Evolutionary conservation across 352 stramenopile genomes (phyloP).

Genomic region (Globisporangium barbulae): DNA sequence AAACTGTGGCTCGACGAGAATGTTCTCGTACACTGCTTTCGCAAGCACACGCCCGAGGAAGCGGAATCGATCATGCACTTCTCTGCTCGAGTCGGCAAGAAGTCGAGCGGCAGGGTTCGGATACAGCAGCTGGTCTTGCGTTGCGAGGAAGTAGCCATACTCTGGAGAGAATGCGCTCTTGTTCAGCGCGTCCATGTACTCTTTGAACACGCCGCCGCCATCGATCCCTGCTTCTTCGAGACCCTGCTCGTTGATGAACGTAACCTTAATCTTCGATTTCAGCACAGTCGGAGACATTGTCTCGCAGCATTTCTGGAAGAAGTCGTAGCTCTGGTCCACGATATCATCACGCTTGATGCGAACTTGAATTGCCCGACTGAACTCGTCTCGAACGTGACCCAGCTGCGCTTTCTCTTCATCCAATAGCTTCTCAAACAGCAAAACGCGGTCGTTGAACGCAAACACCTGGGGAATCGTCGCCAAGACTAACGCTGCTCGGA

Average conservation of each 20-base stretch:
- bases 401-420: conserved; percentile 57
- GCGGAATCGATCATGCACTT: conserved; percentile 91
- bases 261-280: conserved; percentile 91
- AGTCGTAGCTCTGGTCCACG: conserved; percentile 88
- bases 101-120: conserved; percentile 89
- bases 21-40: conserved; percentile 96
- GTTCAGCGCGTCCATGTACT: conserved; percentile 92
- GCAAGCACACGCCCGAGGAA: conserved; percentile 94
- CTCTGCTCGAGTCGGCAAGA: conserved; percentile 63
- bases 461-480: conserved; percentile 79
- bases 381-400: conserved; percentile 52
- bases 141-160: conserved; percentile 82
- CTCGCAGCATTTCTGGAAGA: conserved; percentile 60
- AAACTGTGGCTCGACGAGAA: conserved; percentile 96
- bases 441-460: conserved; percentile 71
- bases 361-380: conserved; percentile 48
- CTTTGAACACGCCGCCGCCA: conserved; percentile 97
- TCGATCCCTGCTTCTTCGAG: conserved; percentile 96
- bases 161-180: conserved; percentile 88
- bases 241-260: conserved; percentile 91
- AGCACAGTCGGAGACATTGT: conserved; percentile 63
- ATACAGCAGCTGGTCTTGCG: conserved; percentile 88
- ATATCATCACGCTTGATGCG: conserved; percentile 79
- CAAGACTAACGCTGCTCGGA: conserved; percentile 52
- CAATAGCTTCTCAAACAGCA: conserved; percentile 71